Evolutionary conservation across 352 stramenopile genomes (phyloP), one percentile per base, ranked within the genome.

Genomic region (Phytophthora boehmeriae): DNA sequence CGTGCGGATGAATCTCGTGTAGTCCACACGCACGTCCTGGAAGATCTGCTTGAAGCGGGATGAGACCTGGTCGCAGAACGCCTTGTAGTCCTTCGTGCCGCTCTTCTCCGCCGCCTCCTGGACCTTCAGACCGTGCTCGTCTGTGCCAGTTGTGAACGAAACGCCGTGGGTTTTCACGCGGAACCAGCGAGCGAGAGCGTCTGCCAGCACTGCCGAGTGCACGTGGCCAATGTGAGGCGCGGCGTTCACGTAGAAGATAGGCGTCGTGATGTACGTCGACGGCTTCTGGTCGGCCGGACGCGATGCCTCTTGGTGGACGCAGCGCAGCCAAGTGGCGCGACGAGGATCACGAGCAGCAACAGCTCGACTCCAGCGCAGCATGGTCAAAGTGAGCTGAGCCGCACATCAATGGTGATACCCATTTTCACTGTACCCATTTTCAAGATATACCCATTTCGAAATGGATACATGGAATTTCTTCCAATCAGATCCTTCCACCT

Each of bases 201-300:
- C 97, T 56, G 76, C 88, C 35, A 99, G 78, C 53, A 98, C 77
- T 2, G 86, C 92, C 43, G 97, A 99, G 83, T 99, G 99, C 38
- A 98, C 95, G 84, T 99, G 97, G 39, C 98, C 98, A 49, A 99
- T 98, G 80, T 99, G 98, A 20, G 98, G 98, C 68, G 97, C 90
- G 65, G 98, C 97, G 68, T 99, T 99, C 36, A 99, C 97, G 79
- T 99, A 99, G 77, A 99, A 99, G 61, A 99, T 99, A 6, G 98
- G 97, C n/a, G 98, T 99, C 50, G 96, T 99, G 52, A 99, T 83
- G 27, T 86, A 77, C 25, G 75, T 78, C 4, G 4, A 11, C 13
- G n/a, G 16, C 8, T 44, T 44, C 13, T 16, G 20, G 16, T 8
- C 16, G 22, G 14, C 25, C 6, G n/a, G n/a, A n/a, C 6, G 3